These are phyloP conservation scores for Clarireedia hainanense DNA, from an alignment of 2,329 filamentous ascomycete species.

Conservation along the genomic window DNA sequence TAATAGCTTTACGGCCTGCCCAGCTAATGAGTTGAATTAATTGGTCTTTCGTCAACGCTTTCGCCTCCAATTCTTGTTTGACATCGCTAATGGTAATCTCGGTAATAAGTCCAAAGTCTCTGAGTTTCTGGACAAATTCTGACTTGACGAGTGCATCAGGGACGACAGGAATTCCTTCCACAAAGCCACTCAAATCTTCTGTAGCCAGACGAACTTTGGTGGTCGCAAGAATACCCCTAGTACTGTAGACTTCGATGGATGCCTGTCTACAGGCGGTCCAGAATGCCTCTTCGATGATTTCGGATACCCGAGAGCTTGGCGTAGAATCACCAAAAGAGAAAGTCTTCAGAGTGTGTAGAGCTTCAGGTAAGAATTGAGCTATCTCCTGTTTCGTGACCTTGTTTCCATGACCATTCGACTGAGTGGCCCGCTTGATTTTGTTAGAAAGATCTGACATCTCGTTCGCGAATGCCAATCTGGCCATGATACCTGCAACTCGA, in stretches of 20 bases:
- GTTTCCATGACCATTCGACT: constrained; percentile 34
- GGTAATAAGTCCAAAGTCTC: constrained; percentile 78
- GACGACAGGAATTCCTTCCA: constrained; percentile 81
- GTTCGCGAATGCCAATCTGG: constrained; percentile 76
- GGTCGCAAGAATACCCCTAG: constrained; percentile 77
- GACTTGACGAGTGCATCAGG: constrained; percentile 66
- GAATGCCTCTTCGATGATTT: constrained; percentile 88
- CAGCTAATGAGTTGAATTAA: constrained; percentile 78
- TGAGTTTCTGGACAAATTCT: constrained; percentile 72
- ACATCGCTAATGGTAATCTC: constrained; percentile 85
- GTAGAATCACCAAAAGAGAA: constrained; percentile 89
- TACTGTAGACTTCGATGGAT: constrained; percentile 82
- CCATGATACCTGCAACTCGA: constrained; percentile 81
- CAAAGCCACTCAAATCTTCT: constrained; percentile 60
- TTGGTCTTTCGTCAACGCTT: constrained; percentile 72
- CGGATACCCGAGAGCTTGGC: constrained; percentile 73
- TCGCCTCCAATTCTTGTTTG: constrained; percentile 70
- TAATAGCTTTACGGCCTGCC: constrained; percentile 64
- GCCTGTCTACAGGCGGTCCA: constrained; percentile 84
- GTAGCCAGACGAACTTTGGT: constrained; percentile 71
- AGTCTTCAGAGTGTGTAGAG: constrained; percentile 75
- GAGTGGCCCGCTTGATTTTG: constrained; percentile 43
- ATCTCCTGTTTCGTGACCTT: constrained; percentile 58
- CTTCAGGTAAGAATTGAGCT: constrained; percentile 63
- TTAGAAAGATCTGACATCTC: constrained; percentile 73